Evolutionary conservation across 2,329 filamentous ascomycete species (phyloP).

Genomic region (Lecanicillium sp.): DNA sequence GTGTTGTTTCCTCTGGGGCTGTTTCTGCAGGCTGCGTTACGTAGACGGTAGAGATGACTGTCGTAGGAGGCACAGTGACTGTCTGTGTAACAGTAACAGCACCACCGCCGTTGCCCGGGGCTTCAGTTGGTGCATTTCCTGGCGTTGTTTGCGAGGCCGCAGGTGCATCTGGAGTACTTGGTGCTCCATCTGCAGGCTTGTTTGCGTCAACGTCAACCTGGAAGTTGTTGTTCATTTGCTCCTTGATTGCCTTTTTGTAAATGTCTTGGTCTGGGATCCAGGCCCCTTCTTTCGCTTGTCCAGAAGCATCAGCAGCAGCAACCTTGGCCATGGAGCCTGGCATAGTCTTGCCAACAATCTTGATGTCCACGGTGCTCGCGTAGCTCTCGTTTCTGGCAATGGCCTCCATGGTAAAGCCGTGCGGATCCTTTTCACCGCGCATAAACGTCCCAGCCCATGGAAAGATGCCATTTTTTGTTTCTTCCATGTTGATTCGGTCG

Average conservation of each 20-base stretch:
- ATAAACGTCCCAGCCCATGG: conserved; percentile 33
- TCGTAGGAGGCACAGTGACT: conserved; percentile 23
- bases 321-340: conserved; percentile 12
- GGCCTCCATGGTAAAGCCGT: conserved; percentile 25
- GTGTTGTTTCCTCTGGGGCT: neutral
- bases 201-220: conserved; percentile 30
- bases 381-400: conserved; percentile 32
- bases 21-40: conserved; percentile 9
- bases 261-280: conserved; percentile 31
- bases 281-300: neutral
- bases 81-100: conserved; percentile 29
- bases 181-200: conserved; percentile 10
- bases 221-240: conserved; percentile 37
- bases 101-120: conserved; percentile 10
- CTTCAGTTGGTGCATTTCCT: conserved; percentile 1
- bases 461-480: conserved; percentile 31
- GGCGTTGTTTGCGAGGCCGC: conserved; percentile 10
- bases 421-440: conserved; percentile 26
- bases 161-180: conserved; percentile 2
- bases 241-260: conserved; percentile 33
- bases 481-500: conserved; percentile 29
- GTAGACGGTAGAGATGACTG: conserved; percentile 27
- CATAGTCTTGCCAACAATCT: conserved; percentile 17
- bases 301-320: conserved; percentile 15
- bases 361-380: conserved; percentile 31